Evolutionary conservation across 148 eudicot genomes (phyloP), one percentile per base, ranked within the genome.

Genomic region (Chenopodium album): DNA sequence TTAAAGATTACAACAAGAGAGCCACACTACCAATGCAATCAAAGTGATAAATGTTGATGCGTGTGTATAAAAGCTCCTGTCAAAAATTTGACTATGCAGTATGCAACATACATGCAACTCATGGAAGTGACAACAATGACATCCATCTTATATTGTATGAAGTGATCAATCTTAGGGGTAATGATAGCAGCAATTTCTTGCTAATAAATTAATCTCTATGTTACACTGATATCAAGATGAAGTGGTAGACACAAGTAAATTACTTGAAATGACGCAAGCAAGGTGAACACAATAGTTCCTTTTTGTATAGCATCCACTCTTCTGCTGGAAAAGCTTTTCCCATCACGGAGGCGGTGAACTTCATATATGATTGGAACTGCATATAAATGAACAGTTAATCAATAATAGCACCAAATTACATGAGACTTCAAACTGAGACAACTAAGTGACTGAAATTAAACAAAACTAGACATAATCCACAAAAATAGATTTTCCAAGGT

Each of bases 231-330:
- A 52, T 16, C 11, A 28, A n/a, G 17, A 64, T 4, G 19, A 34
- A 78, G 26, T 17, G 71, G 79, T 41, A 75, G 65, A 78, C 17
- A 81, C 75, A 78, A 6, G 28, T 22, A 74, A 76, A 79, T 81
- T 87, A 93, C 99, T 89, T 97, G 99, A 89, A 94, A 97, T 75
- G 99, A 97, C 10, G 97, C 98, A 75, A 90, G 82, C 87, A 97
- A 82, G 29, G 92, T 92, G 89, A 97, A 97, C 22, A 97, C 93
- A 69, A 91, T 79, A 77, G 80, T 91, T 79, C 97, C 99, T 86
- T 92, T 97, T 81, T 97, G 99, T 79, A 91, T 85, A 23, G 99
- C 99, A 63, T 97, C 98, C 60, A 97, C 97, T 86, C 88, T 89
- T 88, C 98, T 88, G 80, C 87, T 92, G 66, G 98, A 85, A 89